Evolutionary conservation across 495 filamentous ascomycete species (phyloP), one percentile per base, ranked within the genome.

Genomic region (Penicillium fimorum): DNA sequence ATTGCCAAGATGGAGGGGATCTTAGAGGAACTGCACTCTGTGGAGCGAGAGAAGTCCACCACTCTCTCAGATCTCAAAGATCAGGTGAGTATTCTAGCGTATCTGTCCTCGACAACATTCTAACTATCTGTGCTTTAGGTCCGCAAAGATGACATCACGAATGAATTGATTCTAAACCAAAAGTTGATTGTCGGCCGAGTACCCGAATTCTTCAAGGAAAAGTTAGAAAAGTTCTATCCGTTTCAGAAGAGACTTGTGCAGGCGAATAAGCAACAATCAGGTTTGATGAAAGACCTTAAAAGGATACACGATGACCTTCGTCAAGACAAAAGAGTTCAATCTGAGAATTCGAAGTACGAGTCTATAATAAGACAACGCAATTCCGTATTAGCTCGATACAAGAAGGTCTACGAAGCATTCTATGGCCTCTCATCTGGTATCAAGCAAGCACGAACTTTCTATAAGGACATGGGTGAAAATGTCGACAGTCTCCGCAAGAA

Each of bases 21-120:
- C 32, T 74, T 98, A 50, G 91, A 92, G 78, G 96, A 89, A 68
- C 69, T 98, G 58, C 93, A 92, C 63, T 77, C 97, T 32, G 85
- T 97, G 64, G 96, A 96, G 76, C 80, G 88, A 56, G 94, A 98
- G 70, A 79, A 94, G 53, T 79, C 84, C 40, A 27, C 92, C 96
- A 68, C 91, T 97, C 78, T 98, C 59, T 96, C 96, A 73, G 94
- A 98, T 70, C 75, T 97, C 55, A 98, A 97, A 72, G 92, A 96
- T 47, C 97, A 96, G 86, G 94, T 96, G 71, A 55, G 77, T 62
- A 43, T 11, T 33, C 24, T 46, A 27, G 20, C 13, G 6, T 20
- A 46, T 27, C 33, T 56, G 2, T 33, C 11, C 18, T 30, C 46
- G 9, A 30, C 18, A 33, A 37, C 13, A 2, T 20, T 27, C 42